These are phyloP conservation scores for Myxozyma geophila DNA, from an alignment of 805 yeast species.

Conservation along the genomic window DNA sequence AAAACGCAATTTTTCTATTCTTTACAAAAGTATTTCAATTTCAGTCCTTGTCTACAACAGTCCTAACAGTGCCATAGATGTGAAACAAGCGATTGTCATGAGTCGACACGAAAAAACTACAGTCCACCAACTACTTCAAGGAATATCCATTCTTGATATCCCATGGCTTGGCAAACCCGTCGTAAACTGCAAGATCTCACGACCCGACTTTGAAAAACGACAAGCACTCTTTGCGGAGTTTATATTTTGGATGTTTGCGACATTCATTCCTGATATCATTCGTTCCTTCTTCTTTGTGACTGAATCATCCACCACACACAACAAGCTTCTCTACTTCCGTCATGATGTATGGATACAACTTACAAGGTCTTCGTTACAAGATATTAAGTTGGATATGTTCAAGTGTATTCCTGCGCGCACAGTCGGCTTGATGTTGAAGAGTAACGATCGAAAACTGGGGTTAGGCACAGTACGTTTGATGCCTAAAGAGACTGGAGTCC, in stretches of 20 bases:
- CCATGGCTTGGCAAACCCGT: conserved; percentile 56
- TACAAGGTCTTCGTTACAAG: conserved; percentile 51
- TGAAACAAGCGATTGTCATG: conserved; percentile 45
- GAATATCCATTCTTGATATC: conserved; percentile 53
- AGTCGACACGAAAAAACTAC: conserved; percentile 48
- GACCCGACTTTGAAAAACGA: conserved; percentile 52
- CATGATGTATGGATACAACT: conserved; percentile 60
- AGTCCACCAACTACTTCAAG: conserved; percentile 44
- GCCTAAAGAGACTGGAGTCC: conserved; percentile 34
- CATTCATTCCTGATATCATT: conserved; percentile 54
- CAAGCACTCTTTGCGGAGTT: conserved; percentile 49
- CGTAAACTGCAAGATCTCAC: conserved; percentile 37
- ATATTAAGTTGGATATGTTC: conserved; percentile 23
- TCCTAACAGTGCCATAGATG: conserved; percentile 12
- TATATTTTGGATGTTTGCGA: conserved; percentile 61
- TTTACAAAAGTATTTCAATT: conserved; percentile 11
- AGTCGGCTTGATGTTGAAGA: conserved; percentile 44
- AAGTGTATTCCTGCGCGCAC: conserved; percentile 31
- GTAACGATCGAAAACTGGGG: conserved; percentile 51
- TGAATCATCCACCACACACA: conserved; percentile 52
- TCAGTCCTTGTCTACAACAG: background rate
- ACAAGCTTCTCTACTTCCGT: conserved; percentile 55
- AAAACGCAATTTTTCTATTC: background rate
- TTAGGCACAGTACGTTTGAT: conserved; percentile 43
- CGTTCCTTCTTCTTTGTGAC: conserved; percentile 69